Evolutionary conservation across 1,284 basidiomycete species (phyloP), one percentile per base, ranked within the genome.

Genomic region (Tylopilus sp.): DNA sequence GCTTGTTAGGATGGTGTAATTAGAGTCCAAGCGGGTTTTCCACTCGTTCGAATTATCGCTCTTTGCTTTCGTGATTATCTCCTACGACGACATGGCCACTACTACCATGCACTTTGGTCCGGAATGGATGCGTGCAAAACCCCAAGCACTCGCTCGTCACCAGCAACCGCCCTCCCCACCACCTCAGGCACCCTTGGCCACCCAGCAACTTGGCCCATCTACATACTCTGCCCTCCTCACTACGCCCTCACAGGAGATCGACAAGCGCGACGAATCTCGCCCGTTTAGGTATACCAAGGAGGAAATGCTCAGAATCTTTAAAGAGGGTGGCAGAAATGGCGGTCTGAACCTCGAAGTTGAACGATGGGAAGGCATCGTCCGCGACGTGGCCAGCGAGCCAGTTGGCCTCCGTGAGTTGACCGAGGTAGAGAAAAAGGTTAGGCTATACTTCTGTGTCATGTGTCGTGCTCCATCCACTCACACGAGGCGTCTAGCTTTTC

Each of bases 251-350:
- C 68, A 70, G 35, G 72, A 75, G 46, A 72, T 69, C 53, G 82
- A 79, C 57, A 77, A 73, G 58, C 76, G 71, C 46, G 85, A 88
- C 61, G 77, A 81, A 41, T 71, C 73, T 41, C 79, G 85, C 63
- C 90, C 91, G 19, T 93, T 94, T 74, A 78, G 86, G 64, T 95
- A 93, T 71, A 83, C 86, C 13, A 88, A 85, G 65, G 89, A 93
- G 55, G 89, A 92, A 55, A 78, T 95, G 71, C 75, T 94, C 48
- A 77, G 79, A 67, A 85, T 94, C 56, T 94, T 89, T 70, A 89
- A 81, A 65, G 89, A 92, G 57, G 84, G 84, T 46, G 81, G 82
- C 52, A 82, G 86, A 50, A 79, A 79, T 67, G 77, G 80, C 50
- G 81, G 81, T 38, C 75, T 92, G 23, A 90, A 89, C 34, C 76